Conservation (phyloP, 2,329 filamentous ascomycete species). For the Aureobasidium sp. region DNA sequence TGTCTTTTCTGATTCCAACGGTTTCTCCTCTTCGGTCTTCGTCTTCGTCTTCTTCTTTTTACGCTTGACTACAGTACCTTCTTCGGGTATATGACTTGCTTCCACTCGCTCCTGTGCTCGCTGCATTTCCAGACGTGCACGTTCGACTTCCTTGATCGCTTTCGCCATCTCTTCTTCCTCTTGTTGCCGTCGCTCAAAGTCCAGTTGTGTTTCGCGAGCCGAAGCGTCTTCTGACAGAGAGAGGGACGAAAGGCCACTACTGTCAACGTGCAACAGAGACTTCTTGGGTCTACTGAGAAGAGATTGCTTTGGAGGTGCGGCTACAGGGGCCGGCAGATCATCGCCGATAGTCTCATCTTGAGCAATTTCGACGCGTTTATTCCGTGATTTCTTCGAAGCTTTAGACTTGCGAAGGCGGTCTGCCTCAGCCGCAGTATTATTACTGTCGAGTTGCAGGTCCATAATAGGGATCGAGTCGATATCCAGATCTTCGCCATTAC, state of each 20-base stretch:
- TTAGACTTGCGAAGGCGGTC: constrained; percentile 8
- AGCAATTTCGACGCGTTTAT: constrained; percentile 37
- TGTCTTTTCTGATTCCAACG: neutral
- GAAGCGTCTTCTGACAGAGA: constrained; percentile 50
- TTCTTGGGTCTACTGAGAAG: constrained; percentile 44
- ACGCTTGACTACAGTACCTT: constrained; percentile 24
- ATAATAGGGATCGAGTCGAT: constrained; percentile 95
- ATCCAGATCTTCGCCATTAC: constrained; percentile 72
- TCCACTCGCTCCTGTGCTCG: constrained; percentile 66
- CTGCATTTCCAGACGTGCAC: constrained; percentile 81
- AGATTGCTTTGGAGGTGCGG: constrained; percentile 19
- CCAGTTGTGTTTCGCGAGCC: constrained; percentile 30
- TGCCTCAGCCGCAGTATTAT: constrained; percentile 13
- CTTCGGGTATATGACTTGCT: constrained; percentile 57
- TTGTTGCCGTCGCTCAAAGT: constrained; percentile 58
- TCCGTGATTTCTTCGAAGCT: constrained; percentile 15
- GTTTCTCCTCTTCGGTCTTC: neutral
- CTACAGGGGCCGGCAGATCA: constrained; percentile 15
- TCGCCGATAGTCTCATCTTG: constrained; percentile 39
- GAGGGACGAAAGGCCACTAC: constrained; percentile 66
- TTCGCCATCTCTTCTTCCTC: constrained; percentile 84
- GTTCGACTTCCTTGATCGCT: constrained; percentile 83
- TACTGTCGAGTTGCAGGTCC: constrained; percentile 64
- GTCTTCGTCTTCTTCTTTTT: constrained; percentile 14
- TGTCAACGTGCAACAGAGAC: constrained; percentile 74